A percentile compares a stretch with the other conserved stretches of the same genome.
These are phyloP conservation scores for Epichloe uncinata DNA, from an alignment of 2,329 filamentous ascomycete species.

Conservation along the genomic window DNA sequence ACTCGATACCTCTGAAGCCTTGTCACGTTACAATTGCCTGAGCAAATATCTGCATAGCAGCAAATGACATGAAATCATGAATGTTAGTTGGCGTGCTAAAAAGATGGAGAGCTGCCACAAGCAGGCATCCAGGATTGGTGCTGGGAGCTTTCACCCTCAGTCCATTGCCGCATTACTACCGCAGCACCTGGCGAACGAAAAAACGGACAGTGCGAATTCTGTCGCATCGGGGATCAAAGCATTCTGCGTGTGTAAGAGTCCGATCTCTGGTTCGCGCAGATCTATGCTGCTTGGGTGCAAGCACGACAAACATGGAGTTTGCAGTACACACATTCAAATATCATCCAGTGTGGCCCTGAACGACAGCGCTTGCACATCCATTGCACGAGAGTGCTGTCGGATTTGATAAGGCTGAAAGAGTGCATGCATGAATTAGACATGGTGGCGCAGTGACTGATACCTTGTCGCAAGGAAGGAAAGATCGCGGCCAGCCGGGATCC, in stretches of 20 bases:
- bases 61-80: background rate
- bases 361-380: constrained; percentile 54
- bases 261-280: background rate
- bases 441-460: constrained; percentile 9
- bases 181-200: too few species aligned
- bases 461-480: background rate
- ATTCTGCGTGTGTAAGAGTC: background rate
- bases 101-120: background rate
- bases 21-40: background rate
- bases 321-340: constrained; percentile 57
- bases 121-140: too few species aligned
- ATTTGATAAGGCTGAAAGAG: constrained; percentile 53
- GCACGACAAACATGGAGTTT: constrained; percentile 50
- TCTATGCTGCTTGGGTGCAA: constrained; percentile 32
- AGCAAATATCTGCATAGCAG: background rate
- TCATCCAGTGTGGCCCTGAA: constrained; percentile 52
- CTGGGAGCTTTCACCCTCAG: too few species aligned
- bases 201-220: background rate
- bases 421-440: constrained; percentile 47
- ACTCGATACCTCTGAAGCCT: background rate
- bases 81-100: background rate
- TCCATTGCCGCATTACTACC: too few species aligned
- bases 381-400: constrained; percentile 49
- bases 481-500: background rate
- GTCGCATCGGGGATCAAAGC: background rate